Percentiles rank a stretch among this genome's conserved stretches.
phyloP scores from a whole-genome alignment of 495 filamentous ascomycete genomes.

The Aspergillus bertholletiae region DNA sequence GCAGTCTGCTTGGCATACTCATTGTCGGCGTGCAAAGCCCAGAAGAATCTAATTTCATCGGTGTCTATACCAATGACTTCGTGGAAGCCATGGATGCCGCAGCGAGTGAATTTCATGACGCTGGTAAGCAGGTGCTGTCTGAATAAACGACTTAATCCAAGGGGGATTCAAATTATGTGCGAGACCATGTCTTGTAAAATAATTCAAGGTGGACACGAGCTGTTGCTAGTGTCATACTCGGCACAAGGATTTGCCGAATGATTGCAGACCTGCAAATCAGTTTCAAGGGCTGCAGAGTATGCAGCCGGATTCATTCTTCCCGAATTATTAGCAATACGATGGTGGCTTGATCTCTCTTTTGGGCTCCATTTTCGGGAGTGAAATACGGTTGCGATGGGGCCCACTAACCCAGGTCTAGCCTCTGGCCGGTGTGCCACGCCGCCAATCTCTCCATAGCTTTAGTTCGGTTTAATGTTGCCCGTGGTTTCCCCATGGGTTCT shows the following conservation, averaged over 20 bases:
- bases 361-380: background rate
- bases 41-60: constrained; percentile 26
- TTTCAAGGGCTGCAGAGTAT: too few species aligned
- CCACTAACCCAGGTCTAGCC: background rate
- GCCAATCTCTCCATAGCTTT: background rate
- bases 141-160: too few species aligned
- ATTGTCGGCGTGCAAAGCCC: constrained; percentile 13
- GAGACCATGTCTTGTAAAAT: too few species aligned
- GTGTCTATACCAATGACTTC: constrained; percentile 26
- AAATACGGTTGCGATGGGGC: background rate
- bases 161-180: too few species aligned
- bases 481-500: background rate
- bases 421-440: background rate
- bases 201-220: too few species aligned
- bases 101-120: constrained; percentile 20
- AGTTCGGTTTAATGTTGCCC: background rate
- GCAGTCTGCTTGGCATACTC: constrained; percentile 11
- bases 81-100: constrained; percentile 29
- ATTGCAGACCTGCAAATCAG: too few species aligned
- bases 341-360: too few species aligned
- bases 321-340: too few species aligned
- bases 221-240: too few species aligned
- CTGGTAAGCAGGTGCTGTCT: background rate
- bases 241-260: too few species aligned
- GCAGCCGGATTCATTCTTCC: too few species aligned